Conservation (phyloP, 2,329 filamentous ascomycete species). For the Calcarisporium arbuscula region DNA sequence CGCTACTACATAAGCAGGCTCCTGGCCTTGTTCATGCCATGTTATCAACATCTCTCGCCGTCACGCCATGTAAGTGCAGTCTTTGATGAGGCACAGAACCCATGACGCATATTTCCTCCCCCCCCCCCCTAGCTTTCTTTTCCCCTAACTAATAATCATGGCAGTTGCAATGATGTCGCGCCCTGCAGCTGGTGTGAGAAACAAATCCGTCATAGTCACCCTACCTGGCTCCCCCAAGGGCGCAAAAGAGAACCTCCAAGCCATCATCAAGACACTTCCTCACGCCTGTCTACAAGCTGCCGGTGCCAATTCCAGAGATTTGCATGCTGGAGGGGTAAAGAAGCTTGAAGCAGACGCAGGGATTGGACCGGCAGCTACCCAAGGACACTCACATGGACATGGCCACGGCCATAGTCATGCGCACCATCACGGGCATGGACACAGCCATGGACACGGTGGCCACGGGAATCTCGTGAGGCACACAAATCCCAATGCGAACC, state of each 20-base stretch:
- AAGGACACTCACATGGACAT: too few relatives aligned
- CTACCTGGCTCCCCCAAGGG: slow-evolving; percentile 93
- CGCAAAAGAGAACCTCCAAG: slow-evolving; percentile 85
- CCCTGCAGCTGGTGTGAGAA: slow-evolving; percentile 81
- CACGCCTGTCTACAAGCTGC: slow-evolving; percentile 91
- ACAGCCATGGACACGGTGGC: slow-evolving; percentile 42
- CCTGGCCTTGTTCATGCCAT: slow-evolving; percentile 93
- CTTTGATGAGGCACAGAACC: too few relatives aligned
- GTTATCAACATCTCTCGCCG: slow-evolving; percentile 73
- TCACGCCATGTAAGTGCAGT: slow-evolving; percentile 74
- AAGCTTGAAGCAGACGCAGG: slow-evolving; percentile 82
- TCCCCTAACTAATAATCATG: slow-evolving; percentile 15
- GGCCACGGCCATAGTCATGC: slow-evolving; percentile 50
- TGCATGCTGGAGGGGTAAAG: slow-evolving; percentile 77
- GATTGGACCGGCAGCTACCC: slow-evolving; percentile 32
- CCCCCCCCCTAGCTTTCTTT: too few relatives aligned
- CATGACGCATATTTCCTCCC: too few relatives aligned
- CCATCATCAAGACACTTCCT: slow-evolving; percentile 81
- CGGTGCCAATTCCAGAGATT: slow-evolving; percentile 69
- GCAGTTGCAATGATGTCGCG: slow-evolving; percentile 94
- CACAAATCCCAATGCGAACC: slow-evolving; percentile 54
- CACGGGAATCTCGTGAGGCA: slow-evolving; percentile 67
- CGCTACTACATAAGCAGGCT: slow-evolving; percentile 77
- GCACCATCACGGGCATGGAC: slow-evolving; percentile 42
- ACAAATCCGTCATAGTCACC: slow-evolving; percentile 77